Evolutionary conservation across 345 rosid species (phyloP).

Genomic region (Acer campestre): DNA sequence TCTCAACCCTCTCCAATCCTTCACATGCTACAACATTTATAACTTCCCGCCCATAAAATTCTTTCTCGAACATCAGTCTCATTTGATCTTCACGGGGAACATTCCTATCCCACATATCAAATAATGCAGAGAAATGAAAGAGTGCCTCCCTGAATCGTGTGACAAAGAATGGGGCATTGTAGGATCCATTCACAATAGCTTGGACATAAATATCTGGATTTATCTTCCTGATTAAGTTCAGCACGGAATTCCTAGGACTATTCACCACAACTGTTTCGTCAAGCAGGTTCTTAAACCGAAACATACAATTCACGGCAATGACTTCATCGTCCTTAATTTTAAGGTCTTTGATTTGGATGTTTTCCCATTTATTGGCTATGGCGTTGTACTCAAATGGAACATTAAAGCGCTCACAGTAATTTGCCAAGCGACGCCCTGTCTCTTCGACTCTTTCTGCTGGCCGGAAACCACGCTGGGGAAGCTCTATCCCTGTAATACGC

Average conservation of each 20-base stretch:
- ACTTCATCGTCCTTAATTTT: constrained; percentile 51
- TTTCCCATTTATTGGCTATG: constrained; percentile 79
- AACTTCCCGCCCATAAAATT: constrained; percentile 61
- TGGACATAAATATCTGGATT: constrained; percentile 60
- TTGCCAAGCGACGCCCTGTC: constrained; percentile 72
- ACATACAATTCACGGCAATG: constrained; percentile 61
- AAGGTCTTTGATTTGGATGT: constrained; percentile 58
- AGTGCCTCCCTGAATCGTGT: constrained; percentile 79
- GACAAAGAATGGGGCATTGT: constrained; percentile 69
- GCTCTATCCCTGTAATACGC: constrained; percentile 82
- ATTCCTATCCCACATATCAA: constrained; percentile 59
- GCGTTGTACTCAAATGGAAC: constrained; percentile 81
- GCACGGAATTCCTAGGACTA: constrained; percentile 63
- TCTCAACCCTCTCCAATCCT: constrained; percentile 72
- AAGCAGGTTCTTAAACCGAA: constrained; percentile 61
- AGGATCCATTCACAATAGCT: constrained; percentile 52
- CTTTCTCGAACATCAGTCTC: constrained; percentile 70
- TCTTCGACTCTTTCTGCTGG: constrained; percentile 70
- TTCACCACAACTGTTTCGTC: constrained; percentile 62
- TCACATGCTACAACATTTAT: constrained; percentile 76
- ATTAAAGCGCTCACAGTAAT: constrained; percentile 57
- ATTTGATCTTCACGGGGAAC: constrained; percentile 41
- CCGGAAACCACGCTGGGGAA: constrained; percentile 76
- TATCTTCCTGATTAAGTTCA: constrained; percentile 55
- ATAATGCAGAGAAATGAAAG: constrained; percentile 70